Percentiles rank a stretch among this genome's conserved stretches.
phyloP scores from a whole-genome alignment of 1,284 basidiomycete genomes.

The Irpex sp. region DNA sequence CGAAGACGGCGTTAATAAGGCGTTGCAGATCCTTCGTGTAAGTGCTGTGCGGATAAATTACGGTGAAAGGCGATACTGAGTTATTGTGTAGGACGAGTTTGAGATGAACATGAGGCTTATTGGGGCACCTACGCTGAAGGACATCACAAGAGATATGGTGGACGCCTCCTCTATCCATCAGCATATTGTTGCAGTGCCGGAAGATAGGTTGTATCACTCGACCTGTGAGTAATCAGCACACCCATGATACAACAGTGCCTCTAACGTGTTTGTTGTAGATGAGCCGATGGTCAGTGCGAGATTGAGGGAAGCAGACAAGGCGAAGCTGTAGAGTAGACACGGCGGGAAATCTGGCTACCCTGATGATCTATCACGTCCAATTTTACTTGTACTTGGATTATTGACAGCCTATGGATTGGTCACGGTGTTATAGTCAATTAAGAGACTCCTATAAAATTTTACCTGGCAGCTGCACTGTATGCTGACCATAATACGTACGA shows the following conservation, averaged over 20 bases:
- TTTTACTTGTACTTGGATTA: neutral
- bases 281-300: conserved; percentile 48
- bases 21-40: conserved; percentile 76
- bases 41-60: conserved; percentile 17
- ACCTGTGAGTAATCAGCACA: conserved; percentile 61
- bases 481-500: neutral
- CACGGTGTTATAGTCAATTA: neutral
- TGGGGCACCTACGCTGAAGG: conserved; percentile 75
- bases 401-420: neutral
- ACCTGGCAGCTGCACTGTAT: neutral
- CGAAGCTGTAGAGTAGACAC: conserved; percentile 39
- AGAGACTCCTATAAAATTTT: neutral
- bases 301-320: conserved; percentile 41
- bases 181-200: conserved; percentile 63
- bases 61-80: conserved; percentile 6
- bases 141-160: conserved; percentile 86
- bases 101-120: conserved; percentile 91
- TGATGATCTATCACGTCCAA: neutral
- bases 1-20: conserved; percentile 74
- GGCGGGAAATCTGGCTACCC: neutral
- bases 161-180: conserved; percentile 69
- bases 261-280: conserved; percentile 20
- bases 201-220: conserved; percentile 66
- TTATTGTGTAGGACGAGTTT: conserved; percentile 74
- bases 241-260: neutral